Conservation (phyloP, 1,284 basidiomycete species). For the Apiotrichum veenhuisii region DNA sequence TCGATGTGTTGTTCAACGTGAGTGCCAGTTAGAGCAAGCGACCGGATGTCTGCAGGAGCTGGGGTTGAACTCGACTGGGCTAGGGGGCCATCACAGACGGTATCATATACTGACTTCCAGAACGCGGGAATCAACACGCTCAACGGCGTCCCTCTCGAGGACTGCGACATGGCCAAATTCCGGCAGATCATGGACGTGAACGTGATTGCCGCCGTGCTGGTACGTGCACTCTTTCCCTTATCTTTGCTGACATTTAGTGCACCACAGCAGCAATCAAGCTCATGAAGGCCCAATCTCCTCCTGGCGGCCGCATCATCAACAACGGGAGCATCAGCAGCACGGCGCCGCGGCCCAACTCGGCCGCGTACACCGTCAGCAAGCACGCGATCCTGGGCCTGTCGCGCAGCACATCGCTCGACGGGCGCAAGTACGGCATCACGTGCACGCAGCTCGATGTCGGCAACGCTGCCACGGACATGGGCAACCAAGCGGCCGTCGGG, state of each 20-base stretch:
- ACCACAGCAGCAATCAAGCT: slow-evolving; percentile 66
- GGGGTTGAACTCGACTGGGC: not conserved
- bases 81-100: not conserved
- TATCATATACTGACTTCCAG: slow-evolving; percentile 23
- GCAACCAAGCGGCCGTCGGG: slow-evolving; percentile 52
- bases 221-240: not conserved
- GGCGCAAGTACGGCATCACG: slow-evolving; percentile 65
- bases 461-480: slow-evolving; percentile 64
- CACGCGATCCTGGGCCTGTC: slow-evolving; percentile 73
- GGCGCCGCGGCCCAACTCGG: slow-evolving; percentile 61
- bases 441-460: slow-evolving; percentile 78
- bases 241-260: slow-evolving; percentile 46
- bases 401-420: slow-evolving; percentile 69
- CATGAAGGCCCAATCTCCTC: slow-evolving; percentile 67
- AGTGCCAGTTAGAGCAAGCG: slow-evolving; percentile 23
- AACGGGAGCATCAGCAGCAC: slow-evolving; percentile 74
- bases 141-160: slow-evolving; percentile 56
- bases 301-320: slow-evolving; percentile 77
- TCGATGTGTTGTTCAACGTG: slow-evolving; percentile 74
- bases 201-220: slow-evolving; percentile 64
- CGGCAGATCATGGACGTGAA: slow-evolving; percentile 65
- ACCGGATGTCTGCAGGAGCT: not conserved
- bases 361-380: slow-evolving; percentile 70
- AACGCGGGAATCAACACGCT: slow-evolving; percentile 58
- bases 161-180: slow-evolving; percentile 61